Base-by-base conservation (phyloP, 2,329 filamentous ascomycete genomes). In the Mycosphaerella sp. region DNA sequence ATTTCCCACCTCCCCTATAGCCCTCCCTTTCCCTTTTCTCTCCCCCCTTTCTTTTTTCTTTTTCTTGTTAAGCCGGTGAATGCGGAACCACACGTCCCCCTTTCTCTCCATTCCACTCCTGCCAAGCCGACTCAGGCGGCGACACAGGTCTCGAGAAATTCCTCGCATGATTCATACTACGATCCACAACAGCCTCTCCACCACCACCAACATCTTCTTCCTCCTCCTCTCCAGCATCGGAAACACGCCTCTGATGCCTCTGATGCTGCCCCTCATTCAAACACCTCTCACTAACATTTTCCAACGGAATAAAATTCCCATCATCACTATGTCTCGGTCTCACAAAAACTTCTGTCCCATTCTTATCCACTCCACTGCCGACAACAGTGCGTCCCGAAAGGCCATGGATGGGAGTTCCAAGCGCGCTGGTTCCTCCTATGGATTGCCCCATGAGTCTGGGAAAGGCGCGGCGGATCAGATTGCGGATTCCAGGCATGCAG, bases 281-380 rank as follows among this genome's bases (percentile, higher is more conserved):
- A 17, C 14, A 17, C 14, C 14, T 17, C 14, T 17, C 14, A 17
- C 92, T 73, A 48, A 89, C 71, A 66, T 90, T 52, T 17, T 60
- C 17, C 5, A 58, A 53, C 2, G 58, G 58, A 32, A 60, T 58
- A 48, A 60, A 60, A 51, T 58, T 40, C 23, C 42, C 55, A 32
- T 60, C 58, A 12, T 60, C 58, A 39, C 51, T 54, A 53, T 60
- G 44, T 38, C 55, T 45, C 3, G 53, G 55, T 23, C 55, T 34
- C 17, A 58, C 53, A 17, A 29, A 58, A 38, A 61, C 45, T 6
- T 55, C 50, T 2, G 52, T 36, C 12, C 45, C 53, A 9, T 50
- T 48, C 21, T 58, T 56, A 23, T 53, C 46, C n/a, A 48, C n/a
- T 4, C 53, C 53, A 39, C 50, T 56, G 39, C 36, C 45, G 39